These are phyloP conservation scores for Cynanchum wilfordii DNA, from an alignment of 257 asterid species.

Conservation along the genomic window DNA sequence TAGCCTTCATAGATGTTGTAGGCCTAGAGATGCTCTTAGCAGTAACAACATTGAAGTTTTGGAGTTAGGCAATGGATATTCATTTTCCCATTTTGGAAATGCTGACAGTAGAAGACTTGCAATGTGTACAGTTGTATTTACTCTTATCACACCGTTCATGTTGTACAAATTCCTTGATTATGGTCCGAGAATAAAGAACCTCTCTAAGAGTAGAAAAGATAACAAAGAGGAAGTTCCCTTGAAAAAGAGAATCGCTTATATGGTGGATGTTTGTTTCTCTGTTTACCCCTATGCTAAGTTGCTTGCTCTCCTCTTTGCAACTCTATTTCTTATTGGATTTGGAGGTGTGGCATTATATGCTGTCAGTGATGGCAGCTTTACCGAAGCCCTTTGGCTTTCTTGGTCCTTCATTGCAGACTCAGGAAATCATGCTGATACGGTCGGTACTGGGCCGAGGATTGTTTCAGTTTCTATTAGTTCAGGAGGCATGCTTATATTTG, in stretches of 20 bases:
- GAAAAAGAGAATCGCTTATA: constrained; percentile 85
- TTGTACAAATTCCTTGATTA: constrained; percentile 70
- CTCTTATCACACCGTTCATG: constrained; percentile 65
- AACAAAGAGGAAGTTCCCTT: constrained; percentile 77
- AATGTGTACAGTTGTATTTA: constrained; percentile 55
- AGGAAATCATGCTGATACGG: constrained; percentile 91
- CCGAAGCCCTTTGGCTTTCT: constrained; percentile 96
- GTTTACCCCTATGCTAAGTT: constrained; percentile 92
- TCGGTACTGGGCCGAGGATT: constrained; percentile 79
- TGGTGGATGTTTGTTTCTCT: constrained; percentile 91
- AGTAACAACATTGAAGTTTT: constrained; percentile 25
- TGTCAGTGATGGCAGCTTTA: constrained; percentile 80
- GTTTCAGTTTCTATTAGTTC: constrained; percentile 93
- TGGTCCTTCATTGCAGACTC: constrained; percentile 97
- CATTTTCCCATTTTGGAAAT: constrained; percentile 31
- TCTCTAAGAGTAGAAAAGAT: constrained; percentile 42
- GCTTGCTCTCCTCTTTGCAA: constrained; percentile 93
- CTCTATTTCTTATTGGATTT: constrained; percentile 84
- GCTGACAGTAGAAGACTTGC: constrained; percentile 60
- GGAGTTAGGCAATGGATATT: constrained; percentile 39
- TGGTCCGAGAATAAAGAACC: constrained; percentile 54
- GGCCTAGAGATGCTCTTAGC: constrained; percentile 27
- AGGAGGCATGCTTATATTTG: constrained; percentile 98
- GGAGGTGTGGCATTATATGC: constrained; percentile 94
- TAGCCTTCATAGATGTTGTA: constrained; percentile 46